Base-by-base conservation (phyloP, 192 early-diverging fungal genomes). In the Mortierella hygrophila region DNA sequence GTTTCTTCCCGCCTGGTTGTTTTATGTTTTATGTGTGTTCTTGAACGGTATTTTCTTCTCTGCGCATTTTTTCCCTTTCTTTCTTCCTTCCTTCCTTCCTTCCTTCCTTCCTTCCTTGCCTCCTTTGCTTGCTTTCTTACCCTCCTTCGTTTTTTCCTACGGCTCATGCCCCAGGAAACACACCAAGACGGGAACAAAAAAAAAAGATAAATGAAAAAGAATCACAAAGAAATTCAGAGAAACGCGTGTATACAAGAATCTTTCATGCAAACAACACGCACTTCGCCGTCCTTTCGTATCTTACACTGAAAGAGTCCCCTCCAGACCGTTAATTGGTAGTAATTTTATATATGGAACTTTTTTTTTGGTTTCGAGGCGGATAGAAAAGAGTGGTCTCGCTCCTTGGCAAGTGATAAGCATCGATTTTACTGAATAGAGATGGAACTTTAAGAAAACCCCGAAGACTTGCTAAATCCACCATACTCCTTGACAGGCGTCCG, bases 401-500 rank as follows among this genome's bases (percentile, higher is more conserved):
- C 20, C 44, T 46, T 13, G 44, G 49, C 18, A 52, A 21, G 5
- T 21, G 16, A 21, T 3, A 52, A 20, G 49, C 16, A 52, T 16
- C 18, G 49, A 52, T 52, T 52, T 21, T 21, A 18, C 16, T 4
- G 20, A 26, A 60, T 26, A 60, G n/a, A 26, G 70, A 20, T n/a
- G 4, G 38, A 40, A 40, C 38, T 16, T 18, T 52, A 52, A 20
- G 49, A 52, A 52, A 5, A 41, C 29, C 38, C 54, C 3, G 11
- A 21, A 57, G 15, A 1, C 57, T 71, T 78, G 38, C 41, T 55
- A 46, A 37, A 68, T 54, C 83, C 83, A 5, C 83, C 83, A 42
- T 85, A 80, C 47, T 85, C 83, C 23, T 52, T 42, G 4, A 68
- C 69, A 23, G 83, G 83, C n/a, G 83, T 85, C 38, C 83, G 68